Evolutionary conservation across 352 stramenopile genomes (phyloP).

Genomic region (Pilasporangium apinafurcum): DNA sequence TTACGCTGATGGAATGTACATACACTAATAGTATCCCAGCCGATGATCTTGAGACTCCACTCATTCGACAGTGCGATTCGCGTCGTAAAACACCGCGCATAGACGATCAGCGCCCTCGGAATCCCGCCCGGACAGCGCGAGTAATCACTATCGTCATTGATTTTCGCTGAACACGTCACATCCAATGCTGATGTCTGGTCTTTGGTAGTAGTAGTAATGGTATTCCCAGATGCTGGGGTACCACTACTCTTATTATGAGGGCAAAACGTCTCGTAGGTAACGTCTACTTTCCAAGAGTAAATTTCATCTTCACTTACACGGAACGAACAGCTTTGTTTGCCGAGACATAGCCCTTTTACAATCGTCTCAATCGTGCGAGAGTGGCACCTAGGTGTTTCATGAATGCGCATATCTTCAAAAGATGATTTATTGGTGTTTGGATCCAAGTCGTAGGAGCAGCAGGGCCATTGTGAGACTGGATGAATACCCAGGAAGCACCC

Average conservation of each 20-base stretch:
- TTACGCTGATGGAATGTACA: background rate
- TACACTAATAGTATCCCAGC: conserved; percentile 76
- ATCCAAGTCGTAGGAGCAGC: conserved; percentile 43
- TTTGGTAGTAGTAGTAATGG: too few species aligned
- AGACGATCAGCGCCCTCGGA: conserved; percentile 54
- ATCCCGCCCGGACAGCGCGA: conserved; percentile 24
- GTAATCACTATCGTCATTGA: conserved; percentile 58
- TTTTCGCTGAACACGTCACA: conserved; percentile 26
- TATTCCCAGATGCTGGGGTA: too few species aligned
- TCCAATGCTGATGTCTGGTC: conserved; percentile 20
- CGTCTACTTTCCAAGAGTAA: conserved; percentile 57
- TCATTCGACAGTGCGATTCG: conserved; percentile 65
- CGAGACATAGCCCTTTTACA: conserved; percentile 62
- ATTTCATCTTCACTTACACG: conserved; percentile 47
- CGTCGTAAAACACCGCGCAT: conserved; percentile 69
- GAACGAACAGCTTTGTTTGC: conserved; percentile 58
- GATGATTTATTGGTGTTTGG: conserved; percentile 15
- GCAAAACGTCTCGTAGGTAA: conserved; percentile 29
- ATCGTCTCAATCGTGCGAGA: conserved; percentile 52
- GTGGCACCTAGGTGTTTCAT: conserved; percentile 22
- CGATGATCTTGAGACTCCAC: conserved; percentile 73
- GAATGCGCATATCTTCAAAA: conserved; percentile 59
- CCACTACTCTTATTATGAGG: too few species aligned
- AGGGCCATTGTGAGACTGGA: conserved; percentile 53
- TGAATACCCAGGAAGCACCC: conserved; percentile 67